phyloP scores from a whole-genome alignment of 495 filamentous ascomycete genomes.

The Saxispiralis lemnorum region DNA sequence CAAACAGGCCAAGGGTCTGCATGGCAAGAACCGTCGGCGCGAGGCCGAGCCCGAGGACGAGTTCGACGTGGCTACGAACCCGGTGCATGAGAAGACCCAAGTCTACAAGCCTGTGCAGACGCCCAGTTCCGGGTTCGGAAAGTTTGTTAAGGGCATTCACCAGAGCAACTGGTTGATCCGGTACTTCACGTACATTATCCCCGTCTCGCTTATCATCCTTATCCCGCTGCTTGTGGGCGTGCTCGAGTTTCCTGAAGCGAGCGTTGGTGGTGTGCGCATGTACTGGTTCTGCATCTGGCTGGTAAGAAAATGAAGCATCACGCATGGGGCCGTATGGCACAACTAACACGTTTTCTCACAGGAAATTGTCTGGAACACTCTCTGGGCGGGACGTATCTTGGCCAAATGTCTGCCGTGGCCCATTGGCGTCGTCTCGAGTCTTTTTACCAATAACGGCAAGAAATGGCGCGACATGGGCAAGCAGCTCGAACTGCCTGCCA shows the following conservation, averaged over 20 bases:
- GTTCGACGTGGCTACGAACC: constrained; percentile 62
- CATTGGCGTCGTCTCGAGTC: constrained; percentile 48
- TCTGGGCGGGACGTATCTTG: constrained; percentile 64
- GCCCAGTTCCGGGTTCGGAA: constrained; percentile 41
- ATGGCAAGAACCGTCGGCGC: constrained; percentile 27
- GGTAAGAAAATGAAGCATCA: constrained; percentile 28
- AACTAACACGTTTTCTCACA: too few relatives aligned
- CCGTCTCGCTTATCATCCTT: constrained; percentile 53
- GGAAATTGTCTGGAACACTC: constrained; percentile 61
- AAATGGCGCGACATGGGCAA: constrained; percentile 87
- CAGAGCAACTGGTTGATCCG: constrained; percentile 61
- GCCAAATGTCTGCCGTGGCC: constrained; percentile 55
- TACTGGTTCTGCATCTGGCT: constrained; percentile 93
- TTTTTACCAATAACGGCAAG: constrained; percentile 73
- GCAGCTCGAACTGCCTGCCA: constrained; percentile 69
- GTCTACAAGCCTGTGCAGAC: constrained; percentile 52
- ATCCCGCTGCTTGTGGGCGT: constrained; percentile 67
- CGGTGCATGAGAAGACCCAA: constrained; percentile 51
- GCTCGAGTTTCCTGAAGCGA: constrained; percentile 44
- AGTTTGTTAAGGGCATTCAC: constrained; percentile 49
- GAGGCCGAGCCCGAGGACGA: constrained; percentile 51
- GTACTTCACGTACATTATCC: constrained; percentile 75
- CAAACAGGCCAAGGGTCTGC: constrained; percentile 22
- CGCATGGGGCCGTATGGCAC: too few relatives aligned
- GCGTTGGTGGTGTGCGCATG: constrained; percentile 57